Conservation (phyloP, 2,329 filamentous ascomycete species). For the Nemania diffusa region DNA sequence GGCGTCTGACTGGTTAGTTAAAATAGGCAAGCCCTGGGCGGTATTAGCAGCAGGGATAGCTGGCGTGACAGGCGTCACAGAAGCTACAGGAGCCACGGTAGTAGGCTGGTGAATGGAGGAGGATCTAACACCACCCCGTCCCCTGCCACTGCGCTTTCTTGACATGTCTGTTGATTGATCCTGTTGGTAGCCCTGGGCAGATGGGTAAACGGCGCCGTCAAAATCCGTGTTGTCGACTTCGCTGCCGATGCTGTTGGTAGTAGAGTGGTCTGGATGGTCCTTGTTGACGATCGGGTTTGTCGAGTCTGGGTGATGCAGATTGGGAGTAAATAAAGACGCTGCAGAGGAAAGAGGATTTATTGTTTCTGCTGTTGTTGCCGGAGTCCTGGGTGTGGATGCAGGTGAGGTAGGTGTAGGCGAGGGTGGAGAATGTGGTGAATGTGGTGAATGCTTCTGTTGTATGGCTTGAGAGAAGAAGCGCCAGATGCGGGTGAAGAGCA, state of each 20-base stretch:
- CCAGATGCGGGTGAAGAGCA: constrained; percentile 47
- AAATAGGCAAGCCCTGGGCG: constrained; percentile 28
- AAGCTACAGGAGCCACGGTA: constrained; percentile 1
- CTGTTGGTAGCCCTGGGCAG: constrained; percentile 30
- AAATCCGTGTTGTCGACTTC: constrained; percentile 27
- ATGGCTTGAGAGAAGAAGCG: constrained; percentile 37
- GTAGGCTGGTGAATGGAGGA: constrained; percentile 31
- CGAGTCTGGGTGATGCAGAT: constrained; percentile 24
- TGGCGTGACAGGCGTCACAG: constrained; percentile 22
- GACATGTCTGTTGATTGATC: constrained; percentile 39
- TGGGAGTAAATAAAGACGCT: constrained; percentile 10
- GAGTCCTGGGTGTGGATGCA: not conserved
- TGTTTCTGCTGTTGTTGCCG: constrained; percentile 1
- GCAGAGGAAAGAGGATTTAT: not conserved
- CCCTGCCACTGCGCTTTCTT: constrained; percentile 47
- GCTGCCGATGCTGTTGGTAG: constrained; percentile 2
- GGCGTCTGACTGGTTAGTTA: constrained; percentile 37
- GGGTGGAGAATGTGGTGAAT: constrained; percentile 16
- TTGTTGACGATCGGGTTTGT: constrained; percentile 19
- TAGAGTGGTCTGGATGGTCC: constrained; percentile 13
- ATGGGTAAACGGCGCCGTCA: constrained; percentile 28
- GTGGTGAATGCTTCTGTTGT: constrained; percentile 28
- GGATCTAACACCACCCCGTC: constrained; percentile 42
- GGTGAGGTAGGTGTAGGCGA: constrained; percentile 1
- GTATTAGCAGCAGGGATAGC: constrained; percentile 26